Conservation (phyloP, 805 yeast species). For the Candida endomychidarum region DNA sequence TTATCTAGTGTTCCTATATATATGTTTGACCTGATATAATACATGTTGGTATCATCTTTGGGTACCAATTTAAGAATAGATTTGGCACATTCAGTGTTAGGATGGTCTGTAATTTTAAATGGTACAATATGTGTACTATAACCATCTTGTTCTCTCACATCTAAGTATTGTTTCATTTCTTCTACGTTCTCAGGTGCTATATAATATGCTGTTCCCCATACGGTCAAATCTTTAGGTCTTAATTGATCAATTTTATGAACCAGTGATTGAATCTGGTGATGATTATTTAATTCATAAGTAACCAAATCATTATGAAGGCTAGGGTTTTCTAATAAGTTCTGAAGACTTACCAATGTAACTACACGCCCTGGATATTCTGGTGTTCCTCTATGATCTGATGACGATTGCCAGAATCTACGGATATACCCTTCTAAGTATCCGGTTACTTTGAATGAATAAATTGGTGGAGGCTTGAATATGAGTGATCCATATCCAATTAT, state of each 20-base stretch:
- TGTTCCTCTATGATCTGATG: conserved; percentile 88
- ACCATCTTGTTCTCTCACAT: conserved; percentile 86
- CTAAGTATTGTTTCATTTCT: conserved; percentile 67
- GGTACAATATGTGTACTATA: conserved; percentile 68
- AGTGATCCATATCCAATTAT: conserved; percentile 88
- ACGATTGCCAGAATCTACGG: conserved; percentile 88
- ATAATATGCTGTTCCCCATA: conserved; percentile 84
- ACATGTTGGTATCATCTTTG: conserved; percentile 22
- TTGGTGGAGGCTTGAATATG: conserved; percentile 87
- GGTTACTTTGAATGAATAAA: conserved; percentile 56
- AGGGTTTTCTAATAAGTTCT: conserved; percentile 46
- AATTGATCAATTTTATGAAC: conserved; percentile 21
- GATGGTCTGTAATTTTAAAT: conserved; percentile 49
- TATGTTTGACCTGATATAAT: conserved; percentile 54
- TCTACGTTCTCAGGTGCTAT: conserved; percentile 63
- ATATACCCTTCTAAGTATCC: conserved; percentile 77
- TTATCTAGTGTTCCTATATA: conserved; percentile 85
- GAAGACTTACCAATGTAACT: conserved; percentile 69
- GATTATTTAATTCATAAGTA: conserved; percentile 26
- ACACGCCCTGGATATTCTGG: conserved; percentile 88
- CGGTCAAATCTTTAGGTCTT: conserved; percentile 45
- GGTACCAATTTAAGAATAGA: conserved; percentile 11
- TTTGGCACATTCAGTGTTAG: conserved; percentile 11
- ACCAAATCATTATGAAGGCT: conserved; percentile 45
- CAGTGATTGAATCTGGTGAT: background rate